These are phyloP conservation scores for Ceratocystis ficicola DNA, from an alignment of 2,329 filamentous ascomycete genomes.

Conservation along the genomic window DNA sequence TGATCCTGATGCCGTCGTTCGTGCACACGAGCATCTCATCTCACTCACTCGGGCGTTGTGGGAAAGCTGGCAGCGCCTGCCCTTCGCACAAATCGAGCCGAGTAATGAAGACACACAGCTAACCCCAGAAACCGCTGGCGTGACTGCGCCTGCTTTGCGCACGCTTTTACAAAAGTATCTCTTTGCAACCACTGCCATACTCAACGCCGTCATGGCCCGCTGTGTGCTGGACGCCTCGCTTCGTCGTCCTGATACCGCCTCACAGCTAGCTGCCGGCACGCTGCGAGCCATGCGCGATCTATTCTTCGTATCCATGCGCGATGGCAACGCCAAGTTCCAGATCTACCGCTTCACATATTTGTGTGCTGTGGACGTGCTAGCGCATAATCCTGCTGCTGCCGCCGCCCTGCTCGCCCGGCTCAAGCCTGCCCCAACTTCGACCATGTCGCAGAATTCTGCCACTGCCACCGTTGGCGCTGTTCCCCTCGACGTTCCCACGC, in stretches of 20 bases:
- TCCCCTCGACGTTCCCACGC: constrained; percentile 35
- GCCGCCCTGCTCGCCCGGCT: constrained; percentile 56
- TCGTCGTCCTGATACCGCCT: constrained; percentile 37
- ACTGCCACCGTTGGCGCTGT: not conserved
- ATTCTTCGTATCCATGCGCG: constrained; percentile 67
- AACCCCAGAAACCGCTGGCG: constrained; percentile 51
- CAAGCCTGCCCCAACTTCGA: constrained; percentile 43
- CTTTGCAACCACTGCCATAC: constrained; percentile 60
- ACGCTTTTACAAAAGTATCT: constrained; percentile 61
- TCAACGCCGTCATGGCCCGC: constrained; percentile 62
- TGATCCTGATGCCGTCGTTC: constrained; percentile 36
- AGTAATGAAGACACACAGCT: constrained; percentile 53
- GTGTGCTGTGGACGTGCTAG: constrained; percentile 67
- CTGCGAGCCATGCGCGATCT: constrained; percentile 49
- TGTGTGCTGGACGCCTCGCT: constrained; percentile 40
- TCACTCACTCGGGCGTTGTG: constrained; percentile 54
- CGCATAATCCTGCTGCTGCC: constrained; percentile 54
- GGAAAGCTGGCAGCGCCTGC: constrained; percentile 61
- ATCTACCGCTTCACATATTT: constrained; percentile 77
- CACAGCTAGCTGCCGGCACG: constrained; percentile 45
- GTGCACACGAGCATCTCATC: constrained; percentile 48
- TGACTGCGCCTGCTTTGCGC: constrained; percentile 61
- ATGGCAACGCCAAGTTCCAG: constrained; percentile 63
- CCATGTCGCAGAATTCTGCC: not conserved
- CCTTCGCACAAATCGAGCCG: constrained; percentile 59